These are phyloP conservation scores for Yamadazyma olivae DNA, from an alignment of 805 yeast genomes.

Conservation along the genomic window DNA sequence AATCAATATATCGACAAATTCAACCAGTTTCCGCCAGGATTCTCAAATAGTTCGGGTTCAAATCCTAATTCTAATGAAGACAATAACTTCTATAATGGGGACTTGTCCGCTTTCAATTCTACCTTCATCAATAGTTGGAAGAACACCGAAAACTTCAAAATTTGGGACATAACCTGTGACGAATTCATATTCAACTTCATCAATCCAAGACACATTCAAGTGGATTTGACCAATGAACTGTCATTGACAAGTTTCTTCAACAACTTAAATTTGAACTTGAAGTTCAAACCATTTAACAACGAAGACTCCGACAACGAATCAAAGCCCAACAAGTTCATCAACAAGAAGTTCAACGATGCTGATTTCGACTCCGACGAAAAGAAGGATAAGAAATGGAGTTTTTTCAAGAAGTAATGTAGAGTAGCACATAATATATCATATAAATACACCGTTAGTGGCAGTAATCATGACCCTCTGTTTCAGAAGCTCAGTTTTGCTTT, in stretches of 20 bases:
- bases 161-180: constrained; percentile 41
- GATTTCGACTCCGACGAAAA: neutral
- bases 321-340: constrained; percentile 21
- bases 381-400: constrained; percentile 8
- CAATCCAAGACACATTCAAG: constrained; percentile 35
- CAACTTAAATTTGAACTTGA: constrained; percentile 16
- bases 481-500: no score
- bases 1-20: constrained; percentile 49
- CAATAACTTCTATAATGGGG: constrained; percentile 22
- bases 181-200: constrained; percentile 44
- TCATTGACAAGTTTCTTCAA: constrained; percentile 24
- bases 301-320: constrained; percentile 14
- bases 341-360: constrained; percentile 2
- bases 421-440: neutral
- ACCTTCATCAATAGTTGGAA: constrained; percentile 34
- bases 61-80: constrained; percentile 13
- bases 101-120: constrained; percentile 25
- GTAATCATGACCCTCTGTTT: no score
- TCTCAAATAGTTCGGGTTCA: constrained; percentile 9
- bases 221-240: constrained; percentile 11
- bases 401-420: constrained; percentile 7
- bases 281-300: constrained; percentile 3
- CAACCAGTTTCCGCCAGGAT: constrained; percentile 41
- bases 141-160: constrained; percentile 30
- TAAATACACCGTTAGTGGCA: neutral